Evolutionary conservation across 1,139 yeast species (phyloP).

Genomic region (Yamadazyma kanchanaburiensis): DNA sequence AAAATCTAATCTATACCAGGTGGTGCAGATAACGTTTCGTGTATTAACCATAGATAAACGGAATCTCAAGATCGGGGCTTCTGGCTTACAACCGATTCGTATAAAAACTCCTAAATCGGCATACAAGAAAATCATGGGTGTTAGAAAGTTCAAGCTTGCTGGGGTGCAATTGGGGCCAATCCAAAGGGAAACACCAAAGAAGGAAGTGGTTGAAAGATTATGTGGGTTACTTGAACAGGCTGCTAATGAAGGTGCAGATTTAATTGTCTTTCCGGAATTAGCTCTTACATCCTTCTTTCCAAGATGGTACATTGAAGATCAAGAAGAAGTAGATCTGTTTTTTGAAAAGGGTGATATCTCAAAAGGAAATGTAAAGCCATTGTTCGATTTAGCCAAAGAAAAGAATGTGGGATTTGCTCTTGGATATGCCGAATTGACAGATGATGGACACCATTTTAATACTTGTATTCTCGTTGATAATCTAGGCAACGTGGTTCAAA

Average conservation of each 20-base stretch:
- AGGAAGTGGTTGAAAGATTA: slow-evolving; percentile 23
- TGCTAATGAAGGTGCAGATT: slow-evolving; percentile 17
- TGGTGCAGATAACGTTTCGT: too few species aligned
- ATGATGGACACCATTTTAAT: slow-evolving; percentile 29
- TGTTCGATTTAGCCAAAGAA: slow-evolving; percentile 26
- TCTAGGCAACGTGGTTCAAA: slow-evolving; percentile 16
- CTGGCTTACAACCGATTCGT: too few species aligned
- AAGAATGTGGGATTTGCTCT: slow-evolving; percentile 25
- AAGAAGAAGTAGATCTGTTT: slow-evolving; percentile 27
- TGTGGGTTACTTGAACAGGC: slow-evolving; percentile 18
- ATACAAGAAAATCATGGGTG: slow-evolving; percentile 5
- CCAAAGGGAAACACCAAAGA: slow-evolving; percentile 19
- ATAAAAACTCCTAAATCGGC: too few species aligned
- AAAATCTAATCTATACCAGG: too few species aligned
- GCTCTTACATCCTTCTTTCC: slow-evolving; percentile 24
- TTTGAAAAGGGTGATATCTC: slow-evolving; percentile 29
- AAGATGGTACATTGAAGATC: slow-evolving; percentile 22
- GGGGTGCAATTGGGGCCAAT: slow-evolving; percentile 13
- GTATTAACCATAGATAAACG: too few species aligned
- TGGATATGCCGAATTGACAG: slow-evolving; percentile 34
- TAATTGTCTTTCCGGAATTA: slow-evolving; percentile 23
- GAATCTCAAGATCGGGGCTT: too few species aligned
- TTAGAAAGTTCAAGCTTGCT: slow-evolving; percentile 12
- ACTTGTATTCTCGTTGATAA: slow-evolving; percentile 25
- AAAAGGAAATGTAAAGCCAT: slow-evolving; percentile 20